Base-by-base conservation (phyloP, 2,329 filamentous ascomycete species). In the Fusarium irregulare region DNA sequence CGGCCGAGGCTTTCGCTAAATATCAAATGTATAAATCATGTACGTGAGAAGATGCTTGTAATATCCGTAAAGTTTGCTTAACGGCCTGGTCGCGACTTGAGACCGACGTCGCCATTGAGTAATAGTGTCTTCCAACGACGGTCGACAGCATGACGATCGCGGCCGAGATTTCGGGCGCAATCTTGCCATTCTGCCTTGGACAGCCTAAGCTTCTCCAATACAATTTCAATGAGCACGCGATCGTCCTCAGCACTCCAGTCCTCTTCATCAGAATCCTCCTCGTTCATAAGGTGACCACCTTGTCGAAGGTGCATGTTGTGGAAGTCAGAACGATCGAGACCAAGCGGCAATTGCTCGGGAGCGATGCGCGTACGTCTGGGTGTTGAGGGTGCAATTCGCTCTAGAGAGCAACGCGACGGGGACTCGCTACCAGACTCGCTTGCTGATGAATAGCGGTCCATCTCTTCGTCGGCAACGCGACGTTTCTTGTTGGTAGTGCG, bases 181-280 rank as follows among this genome's bases (percentile, higher is more conserved):
- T 91, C 89, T 63, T 90, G 87, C 89, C 89, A 91, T 61, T 91
- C 88, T 53, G 84, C 83, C 78, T 88, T 90, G 71, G 85, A 86
- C 23, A 92, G 82, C 78, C 86, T 87, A 58, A 91, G 82, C 80
- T 91, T 91, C 76, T 90, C 88, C 8, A 91, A 81, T 41, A 92
- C 88, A 20, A 91, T 83, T 78, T 91, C 88, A n/a, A 91, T 87
- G 3, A 92, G 82, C 60, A 90, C 82, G 60, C 88, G 83, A 76
- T 91, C 89, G 66, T 91, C 88, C 68, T 91, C 89, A 4, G 83
- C 82, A 63, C 84, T 89, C 89, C 89, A 91, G 41, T 80, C 79
- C 60, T 83, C 80, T 63, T 85, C 84, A 4, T 77, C 79, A 54
- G 84, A 84, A 28, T 79, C 73, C 18, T 84, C 77, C 40, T 83